Percentiles rank a stretch among this genome's conserved stretches.
Evolutionary conservation across 179 eudicot species (phyloP).

Genomic region (Nepenthes alata): DNA sequence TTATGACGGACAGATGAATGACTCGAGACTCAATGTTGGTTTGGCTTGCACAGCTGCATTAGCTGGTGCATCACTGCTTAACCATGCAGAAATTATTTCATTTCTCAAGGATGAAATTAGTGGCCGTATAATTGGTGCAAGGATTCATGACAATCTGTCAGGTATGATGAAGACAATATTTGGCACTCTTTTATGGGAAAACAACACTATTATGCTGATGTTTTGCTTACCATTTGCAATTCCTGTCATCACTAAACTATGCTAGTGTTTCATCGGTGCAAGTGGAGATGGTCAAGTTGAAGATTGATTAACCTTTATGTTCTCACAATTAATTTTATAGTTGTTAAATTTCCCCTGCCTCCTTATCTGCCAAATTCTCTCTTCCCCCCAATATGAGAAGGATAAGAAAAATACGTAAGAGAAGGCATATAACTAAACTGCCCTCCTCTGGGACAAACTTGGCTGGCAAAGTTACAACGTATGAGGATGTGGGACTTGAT

Average conservation of each 20-base stretch:
- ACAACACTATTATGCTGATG: neutral
- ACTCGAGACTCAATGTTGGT: constrained; percentile 80
- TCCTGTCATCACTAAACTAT: neutral
- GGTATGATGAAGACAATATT: constrained; percentile 28
- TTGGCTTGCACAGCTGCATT: constrained; percentile 96
- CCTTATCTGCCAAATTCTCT: no score
- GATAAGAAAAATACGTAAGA: no score
- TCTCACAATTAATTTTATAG: no score
- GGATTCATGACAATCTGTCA: constrained; percentile 58
- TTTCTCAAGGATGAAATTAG: constrained; percentile 61
- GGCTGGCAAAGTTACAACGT: no score
- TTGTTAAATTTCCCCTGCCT: no score
- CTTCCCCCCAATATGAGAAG: no score
- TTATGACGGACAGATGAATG: constrained; percentile 98
- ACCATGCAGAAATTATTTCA: constrained; percentile 84
- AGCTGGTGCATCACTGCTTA: constrained; percentile 87
- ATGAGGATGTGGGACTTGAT: no score
- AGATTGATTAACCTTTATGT: no score
- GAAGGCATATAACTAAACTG: no score
- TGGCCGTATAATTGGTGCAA: constrained; percentile 73
- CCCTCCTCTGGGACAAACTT: no score
- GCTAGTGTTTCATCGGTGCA: no score
- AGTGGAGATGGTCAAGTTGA: no score
- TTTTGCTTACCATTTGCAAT: neutral
- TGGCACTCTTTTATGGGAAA: neutral